Evolutionary conservation across 2,329 filamentous ascomycete genomes (phyloP).

Genomic region (Xylariaceae sp.): DNA sequence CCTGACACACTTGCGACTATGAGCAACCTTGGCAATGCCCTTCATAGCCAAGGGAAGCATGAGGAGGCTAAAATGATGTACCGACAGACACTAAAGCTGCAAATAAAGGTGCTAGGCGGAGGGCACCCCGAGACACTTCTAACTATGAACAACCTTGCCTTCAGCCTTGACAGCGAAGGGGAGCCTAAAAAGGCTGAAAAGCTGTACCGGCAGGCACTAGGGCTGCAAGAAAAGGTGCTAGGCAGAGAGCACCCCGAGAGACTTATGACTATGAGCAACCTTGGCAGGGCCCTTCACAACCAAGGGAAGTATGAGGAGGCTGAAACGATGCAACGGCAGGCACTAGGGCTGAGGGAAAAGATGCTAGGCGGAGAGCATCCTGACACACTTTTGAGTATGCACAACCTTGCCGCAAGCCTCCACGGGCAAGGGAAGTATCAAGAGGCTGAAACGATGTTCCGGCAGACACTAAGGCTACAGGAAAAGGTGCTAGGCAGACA

Average conservation of each 20-base stretch:
- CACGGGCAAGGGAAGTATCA: neutral
- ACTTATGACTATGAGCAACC: neutral
- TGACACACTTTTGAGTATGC: neutral
- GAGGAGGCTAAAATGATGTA: neutral
- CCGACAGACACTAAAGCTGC: neutral
- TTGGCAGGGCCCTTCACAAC: neutral
- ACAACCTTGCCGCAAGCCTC: neutral
- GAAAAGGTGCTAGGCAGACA: neutral
- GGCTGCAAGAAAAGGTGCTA: neutral
- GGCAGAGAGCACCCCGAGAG: neutral
- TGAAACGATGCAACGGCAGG: neutral
- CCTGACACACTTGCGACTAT: neutral
- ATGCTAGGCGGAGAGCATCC: neutral
- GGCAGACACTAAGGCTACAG: neutral
- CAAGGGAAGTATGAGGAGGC: neutral
- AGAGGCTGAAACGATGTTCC: neutral
- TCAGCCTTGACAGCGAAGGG: neutral
- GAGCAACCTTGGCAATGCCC: neutral
- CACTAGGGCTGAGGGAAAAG: neutral
- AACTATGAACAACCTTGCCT: neutral
- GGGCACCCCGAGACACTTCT: neutral
- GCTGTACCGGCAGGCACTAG: constrained; percentile 1
- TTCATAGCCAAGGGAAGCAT: neutral
- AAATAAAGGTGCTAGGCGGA: neutral
- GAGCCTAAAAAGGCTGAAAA: constrained; percentile 4